Conservation (phyloP, 2,329 filamentous ascomycete species). For the Penicillium digitatum region DNA sequence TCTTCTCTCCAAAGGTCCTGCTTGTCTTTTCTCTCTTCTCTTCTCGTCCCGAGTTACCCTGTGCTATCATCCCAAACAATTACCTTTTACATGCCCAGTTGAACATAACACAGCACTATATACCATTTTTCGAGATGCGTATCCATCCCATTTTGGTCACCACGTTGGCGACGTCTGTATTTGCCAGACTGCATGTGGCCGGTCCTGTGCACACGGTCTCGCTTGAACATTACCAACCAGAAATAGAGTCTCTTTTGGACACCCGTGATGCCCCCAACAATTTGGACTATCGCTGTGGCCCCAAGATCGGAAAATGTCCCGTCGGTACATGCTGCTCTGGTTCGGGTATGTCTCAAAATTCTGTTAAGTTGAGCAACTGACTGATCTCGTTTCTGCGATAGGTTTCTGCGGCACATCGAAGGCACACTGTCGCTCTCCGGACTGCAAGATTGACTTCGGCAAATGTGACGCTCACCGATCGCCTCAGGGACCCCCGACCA, state of each 20-base stretch:
- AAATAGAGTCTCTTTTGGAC: constrained; percentile 4
- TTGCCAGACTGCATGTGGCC: not conserved
- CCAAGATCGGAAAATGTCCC: constrained; percentile 32
- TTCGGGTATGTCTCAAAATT: constrained; percentile 28
- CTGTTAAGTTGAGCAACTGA: not conserved
- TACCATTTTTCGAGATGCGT: constrained; percentile 3
- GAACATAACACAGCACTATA: constrained; percentile 5
- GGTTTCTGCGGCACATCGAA: constrained; percentile 39
- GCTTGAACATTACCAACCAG: not conserved
- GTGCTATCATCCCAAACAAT: not conserved
- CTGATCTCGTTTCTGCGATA: constrained; percentile 12
- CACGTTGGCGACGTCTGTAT: constrained; percentile 11
- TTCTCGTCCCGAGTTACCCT: not conserved
- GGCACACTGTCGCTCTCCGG: constrained; percentile 40
- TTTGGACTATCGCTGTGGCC: constrained; percentile 34
- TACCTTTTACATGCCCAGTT: not conserved
- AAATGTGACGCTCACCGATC: constrained; percentile 37
- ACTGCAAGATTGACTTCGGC: constrained; percentile 40
- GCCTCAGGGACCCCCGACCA: constrained; percentile 36
- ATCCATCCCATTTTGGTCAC: not conserved
- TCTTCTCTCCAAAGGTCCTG: too few relatives aligned
- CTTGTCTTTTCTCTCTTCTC: not conserved
- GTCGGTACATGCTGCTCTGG: constrained; percentile 39
- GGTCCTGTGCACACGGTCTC: constrained; percentile 1
- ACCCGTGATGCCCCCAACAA: constrained; percentile 14